Conservation (phyloP, 495 filamentous ascomycete genomes). For the Pyrenula massariospora region DNA sequence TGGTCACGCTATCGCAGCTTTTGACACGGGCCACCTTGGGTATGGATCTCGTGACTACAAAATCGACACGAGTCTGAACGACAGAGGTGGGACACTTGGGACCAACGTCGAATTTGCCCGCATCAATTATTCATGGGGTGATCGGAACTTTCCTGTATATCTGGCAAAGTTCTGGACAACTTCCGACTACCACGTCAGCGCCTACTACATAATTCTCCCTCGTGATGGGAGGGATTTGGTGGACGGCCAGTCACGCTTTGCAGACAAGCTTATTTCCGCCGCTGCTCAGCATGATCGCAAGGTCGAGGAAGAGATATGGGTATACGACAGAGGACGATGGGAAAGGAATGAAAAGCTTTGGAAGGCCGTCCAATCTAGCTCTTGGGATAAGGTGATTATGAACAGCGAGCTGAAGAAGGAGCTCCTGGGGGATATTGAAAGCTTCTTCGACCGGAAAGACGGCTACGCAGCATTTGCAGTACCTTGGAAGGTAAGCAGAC, state of each 20-base stretch:
- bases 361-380: slow-evolving; percentile 37
- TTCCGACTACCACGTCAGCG: not conserved
- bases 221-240: not conserved
- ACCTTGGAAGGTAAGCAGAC: slow-evolving; percentile 42
- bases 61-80: not conserved
- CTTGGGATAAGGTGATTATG: slow-evolving; percentile 58
- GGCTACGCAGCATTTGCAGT: slow-evolving; percentile 46
- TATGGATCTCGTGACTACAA: slow-evolving; percentile 1
- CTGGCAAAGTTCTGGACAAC: slow-evolving; percentile 2
- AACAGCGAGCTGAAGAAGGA: slow-evolving; percentile 46
- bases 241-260: slow-evolving; percentile 5
- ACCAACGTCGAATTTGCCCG: slow-evolving; percentile 2
- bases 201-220: slow-evolving; percentile 6
- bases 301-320: slow-evolving; percentile 50
- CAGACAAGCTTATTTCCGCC: slow-evolving; percentile 39
- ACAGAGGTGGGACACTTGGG: not conserved
- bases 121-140: slow-evolving; percentile 6
- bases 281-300: slow-evolving; percentile 34
- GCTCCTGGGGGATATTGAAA: slow-evolving; percentile 44
- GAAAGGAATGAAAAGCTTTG: slow-evolving; percentile 46
- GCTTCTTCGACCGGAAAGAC: slow-evolving; percentile 43
- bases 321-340: slow-evolving; percentile 52
- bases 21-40: not conserved
- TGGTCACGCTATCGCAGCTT: slow-evolving; percentile 5
- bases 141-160: slow-evolving; percentile 6